phyloP scores from a whole-genome alignment of 2,329 filamentous ascomycete species.

The Dothideomycetes sp. region DNA sequence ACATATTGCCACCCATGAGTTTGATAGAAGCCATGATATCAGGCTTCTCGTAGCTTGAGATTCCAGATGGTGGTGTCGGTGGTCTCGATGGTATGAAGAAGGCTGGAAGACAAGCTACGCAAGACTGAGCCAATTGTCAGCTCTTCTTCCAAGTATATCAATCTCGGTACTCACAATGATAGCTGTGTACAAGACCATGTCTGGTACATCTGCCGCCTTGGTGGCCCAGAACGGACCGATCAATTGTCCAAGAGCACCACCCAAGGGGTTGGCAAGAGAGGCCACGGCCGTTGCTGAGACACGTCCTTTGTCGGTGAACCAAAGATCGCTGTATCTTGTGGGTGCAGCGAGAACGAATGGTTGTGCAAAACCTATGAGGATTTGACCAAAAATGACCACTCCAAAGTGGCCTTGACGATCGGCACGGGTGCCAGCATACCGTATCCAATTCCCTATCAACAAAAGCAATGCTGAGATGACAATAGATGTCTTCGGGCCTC shows the following conservation, averaged over 20 bases:
- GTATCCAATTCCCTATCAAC: conserved; percentile 79
- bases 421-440: conserved; percentile 27
- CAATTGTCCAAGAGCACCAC: conserved; percentile 73
- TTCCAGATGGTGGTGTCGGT: conserved; percentile 66
- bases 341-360: conserved; percentile 87
- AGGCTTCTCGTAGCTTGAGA: conserved; percentile 46
- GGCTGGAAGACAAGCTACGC: conserved; percentile 60
- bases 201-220: conserved; percentile 56
- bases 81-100: conserved; percentile 72
- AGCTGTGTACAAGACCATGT: conserved; percentile 75
- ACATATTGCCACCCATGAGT: conserved; percentile 43
- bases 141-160: neutral
- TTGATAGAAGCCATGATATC: conserved; percentile 47
- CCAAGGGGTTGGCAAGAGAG: conserved; percentile 80
- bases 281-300: conserved; percentile 80
- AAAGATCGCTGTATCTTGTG: conserved; percentile 83
- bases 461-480: conserved; percentile 63
- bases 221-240: conserved; percentile 70
- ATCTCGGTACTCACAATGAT: conserved; percentile 69
- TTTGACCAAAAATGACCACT: conserved; percentile 81
- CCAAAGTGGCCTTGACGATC: conserved; percentile 51
- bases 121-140: conserved; percentile 31
- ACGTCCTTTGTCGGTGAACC: conserved; percentile 80
- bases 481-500: conserved; percentile 70
- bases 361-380: conserved; percentile 80